Base-by-base conservation (phyloP, 805 yeast species). In the Ogataea polymorpha region DNA sequence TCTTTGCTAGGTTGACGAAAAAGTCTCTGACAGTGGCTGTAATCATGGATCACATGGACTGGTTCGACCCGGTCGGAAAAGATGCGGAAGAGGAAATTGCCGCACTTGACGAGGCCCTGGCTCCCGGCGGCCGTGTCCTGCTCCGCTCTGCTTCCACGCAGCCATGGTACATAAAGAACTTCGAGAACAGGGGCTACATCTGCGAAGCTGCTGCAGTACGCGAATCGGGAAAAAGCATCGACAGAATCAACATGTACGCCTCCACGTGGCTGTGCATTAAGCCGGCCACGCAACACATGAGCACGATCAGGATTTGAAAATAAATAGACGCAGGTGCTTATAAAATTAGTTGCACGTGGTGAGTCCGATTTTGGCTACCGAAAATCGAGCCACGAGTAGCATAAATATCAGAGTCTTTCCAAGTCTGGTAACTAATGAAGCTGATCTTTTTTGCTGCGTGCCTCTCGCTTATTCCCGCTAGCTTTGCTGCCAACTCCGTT, bases 31-130 rank as follows among this genome's bases (percentile, higher is more conserved):
- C 90, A 4, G 80, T 82, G 51, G 91, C 91, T 23, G 76, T 86
- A 30, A 82, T 86, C 39, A 86, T 86, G 95, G 95, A 86, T 62
- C 95, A 86, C 61, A 84, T 86, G 93, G 95, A 86, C 63, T 86
- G 95, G 95, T 86, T 86, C 57, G 80, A 81, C 51, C 81, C 86
- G 26, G 58, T 68, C 12, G 83, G 82, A 7, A 54, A 55, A 2
- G 89, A 82, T 15, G 90, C 87, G 10, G 65, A 71, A 34, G 70
- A 72, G 32, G 95, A 86, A 60, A 79, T 86, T 48, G 58, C 68
- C 24, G 86, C 87, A 0, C 67, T 86, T 32, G 71, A 71, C 57
- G 68, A 72, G 36, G 83, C 89, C 14, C 68, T 86, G 37, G 73
- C 75, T 9, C 71, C 73, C 20, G 80, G 80, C 23, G 95, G 95